Percentiles rank a stretch among this genome's conserved stretches.
phyloP scores from a whole-genome alignment of 257 asterid species.

The Solanum sparsipilum region DNA sequence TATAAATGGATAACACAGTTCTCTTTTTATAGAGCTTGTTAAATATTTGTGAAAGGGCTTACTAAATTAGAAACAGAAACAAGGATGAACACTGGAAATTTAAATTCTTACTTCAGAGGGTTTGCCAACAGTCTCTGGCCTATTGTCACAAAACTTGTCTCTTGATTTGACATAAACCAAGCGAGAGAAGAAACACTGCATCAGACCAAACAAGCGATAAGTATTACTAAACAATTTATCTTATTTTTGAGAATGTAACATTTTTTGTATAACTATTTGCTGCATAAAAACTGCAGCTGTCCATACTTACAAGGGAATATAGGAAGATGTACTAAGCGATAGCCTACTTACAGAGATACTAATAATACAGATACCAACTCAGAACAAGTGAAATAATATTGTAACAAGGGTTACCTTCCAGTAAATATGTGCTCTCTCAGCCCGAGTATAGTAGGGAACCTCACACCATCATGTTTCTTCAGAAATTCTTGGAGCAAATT shows the following conservation, averaged over 20 bases:
- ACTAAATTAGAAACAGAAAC: not conserved
- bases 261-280: not conserved
- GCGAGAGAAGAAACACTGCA: slow-evolving; percentile 99
- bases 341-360: not conserved
- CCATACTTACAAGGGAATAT: not conserved
- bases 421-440: slow-evolving; percentile 97
- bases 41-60: not conserved
- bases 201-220: slow-evolving; percentile 6
- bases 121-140: slow-evolving; percentile 95
- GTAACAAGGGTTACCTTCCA: slow-evolving; percentile 59
- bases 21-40: not conserved
- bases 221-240: not conserved
- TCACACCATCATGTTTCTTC: slow-evolving; percentile 67
- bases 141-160: slow-evolving; percentile 93
- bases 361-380: not conserved
- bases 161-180: slow-evolving; percentile 99
- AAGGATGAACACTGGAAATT: slow-evolving; percentile 1
- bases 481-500: slow-evolving; percentile 94
- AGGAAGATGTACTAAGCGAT: not conserved
- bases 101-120: slow-evolving; percentile 73
- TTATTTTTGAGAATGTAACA: not conserved
- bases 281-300: not conserved
- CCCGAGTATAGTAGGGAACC: slow-evolving; percentile 90
- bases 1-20: not conserved
- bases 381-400: not conserved